phyloP scores from a whole-genome alignment of 306 rosid genomes.

The Dalbergia cochinchinensis region DNA sequence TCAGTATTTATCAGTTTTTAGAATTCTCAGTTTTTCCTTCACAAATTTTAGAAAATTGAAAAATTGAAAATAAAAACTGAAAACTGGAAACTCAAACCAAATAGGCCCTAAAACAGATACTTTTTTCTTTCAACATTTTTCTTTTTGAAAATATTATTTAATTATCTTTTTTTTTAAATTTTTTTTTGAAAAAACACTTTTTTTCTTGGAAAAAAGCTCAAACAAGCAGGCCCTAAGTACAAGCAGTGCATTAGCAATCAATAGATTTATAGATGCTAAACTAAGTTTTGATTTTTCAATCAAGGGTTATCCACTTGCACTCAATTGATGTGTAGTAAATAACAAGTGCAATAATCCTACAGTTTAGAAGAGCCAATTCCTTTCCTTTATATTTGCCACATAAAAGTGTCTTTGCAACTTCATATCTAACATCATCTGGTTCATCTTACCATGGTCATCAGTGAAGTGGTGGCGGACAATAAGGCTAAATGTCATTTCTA shows the following conservation, averaged over 20 bases:
- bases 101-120: background rate
- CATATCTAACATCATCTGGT: constrained; percentile 3
- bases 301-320: background rate
- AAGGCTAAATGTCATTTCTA: background rate
- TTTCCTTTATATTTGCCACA: background rate
- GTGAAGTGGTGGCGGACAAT: background rate
- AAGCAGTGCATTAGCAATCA: background rate
- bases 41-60: no score
- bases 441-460: background rate
- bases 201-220: background rate
- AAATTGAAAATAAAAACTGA: no score
- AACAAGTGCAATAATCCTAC: background rate
- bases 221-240: background rate
- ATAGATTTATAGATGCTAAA: constrained; percentile 3
- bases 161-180: background rate
- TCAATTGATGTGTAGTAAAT: background rate
- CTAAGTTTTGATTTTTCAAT: background rate
- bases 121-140: background rate
- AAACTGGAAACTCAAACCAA: no score
- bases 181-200: background rate
- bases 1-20: no score
- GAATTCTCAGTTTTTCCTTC: no score
- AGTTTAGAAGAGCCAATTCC: background rate
- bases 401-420: background rate
- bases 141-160: background rate